Evolutionary conservation across 257 asterid genomes (phyloP).

Genomic region (Solanum chilense): DNA sequence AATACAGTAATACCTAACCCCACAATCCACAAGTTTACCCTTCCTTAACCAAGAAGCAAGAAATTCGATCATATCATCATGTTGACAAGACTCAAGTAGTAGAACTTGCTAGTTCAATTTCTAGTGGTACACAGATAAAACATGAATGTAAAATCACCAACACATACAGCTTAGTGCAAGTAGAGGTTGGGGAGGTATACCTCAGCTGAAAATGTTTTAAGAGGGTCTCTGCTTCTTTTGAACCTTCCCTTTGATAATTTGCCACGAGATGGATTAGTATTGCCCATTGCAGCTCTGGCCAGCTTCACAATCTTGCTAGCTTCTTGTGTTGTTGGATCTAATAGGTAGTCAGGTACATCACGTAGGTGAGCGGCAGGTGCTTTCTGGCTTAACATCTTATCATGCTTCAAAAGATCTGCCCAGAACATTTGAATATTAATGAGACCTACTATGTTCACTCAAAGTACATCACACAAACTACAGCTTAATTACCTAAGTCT

Average conservation of each 20-base stretch:
- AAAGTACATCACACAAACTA: neutral
- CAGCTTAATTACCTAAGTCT: slow-evolving; percentile 55
- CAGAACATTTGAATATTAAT: neutral
- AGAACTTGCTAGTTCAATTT: neutral
- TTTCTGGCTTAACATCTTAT: slow-evolving; percentile 70
- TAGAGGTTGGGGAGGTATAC: slow-evolving; percentile 16
- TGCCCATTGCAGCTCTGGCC: slow-evolving; percentile 93
- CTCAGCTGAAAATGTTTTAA: slow-evolving; percentile 78
- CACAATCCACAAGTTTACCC: neutral
- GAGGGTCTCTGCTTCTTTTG: slow-evolving; percentile 61
- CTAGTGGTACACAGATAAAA: neutral
- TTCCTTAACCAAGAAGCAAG: neutral
- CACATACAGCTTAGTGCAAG: neutral
- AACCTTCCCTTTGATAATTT: slow-evolving; percentile 56
- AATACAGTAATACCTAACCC: neutral
- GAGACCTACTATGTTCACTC: neutral
- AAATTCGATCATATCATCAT: neutral
- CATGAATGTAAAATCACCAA: neutral
- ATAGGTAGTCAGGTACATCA: slow-evolving; percentile 72
- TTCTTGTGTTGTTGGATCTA: slow-evolving; percentile 90
- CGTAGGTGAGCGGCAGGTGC: slow-evolving; percentile 73
- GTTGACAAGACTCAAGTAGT: neutral
- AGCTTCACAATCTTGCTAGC: slow-evolving; percentile 93
- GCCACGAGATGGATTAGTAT: slow-evolving; percentile 27
- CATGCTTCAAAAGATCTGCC: slow-evolving; percentile 86